Conservation (phyloP, 441 rosid genomes). For the Gossypium gossypioides region DNA sequence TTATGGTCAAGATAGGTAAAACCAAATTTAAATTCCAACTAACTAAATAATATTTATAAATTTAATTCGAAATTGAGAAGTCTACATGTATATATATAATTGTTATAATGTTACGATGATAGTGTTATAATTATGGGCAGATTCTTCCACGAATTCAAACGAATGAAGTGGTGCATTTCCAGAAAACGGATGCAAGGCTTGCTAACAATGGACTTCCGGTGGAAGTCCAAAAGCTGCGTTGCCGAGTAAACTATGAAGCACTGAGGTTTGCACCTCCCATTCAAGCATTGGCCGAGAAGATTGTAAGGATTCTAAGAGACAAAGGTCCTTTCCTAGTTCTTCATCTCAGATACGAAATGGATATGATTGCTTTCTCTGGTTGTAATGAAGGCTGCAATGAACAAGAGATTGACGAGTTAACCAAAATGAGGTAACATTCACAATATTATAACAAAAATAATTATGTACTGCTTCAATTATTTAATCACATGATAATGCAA, state of each 20-base stretch:
- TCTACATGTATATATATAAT: not conserved
- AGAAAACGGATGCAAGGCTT: constrained; percentile 30
- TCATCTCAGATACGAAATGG: constrained; percentile 39
- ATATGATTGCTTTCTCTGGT: constrained; percentile 39
- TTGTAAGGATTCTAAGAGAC: constrained; percentile 23
- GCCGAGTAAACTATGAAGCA: constrained; percentile 28
- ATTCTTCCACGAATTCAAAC: constrained; percentile 26
- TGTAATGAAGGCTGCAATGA: constrained; percentile 31
- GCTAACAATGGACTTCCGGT: constrained; percentile 30
- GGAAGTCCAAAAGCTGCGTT: constrained; percentile 32
- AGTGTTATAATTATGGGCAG: constrained; percentile 9
- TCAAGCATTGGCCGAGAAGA: constrained; percentile 25
- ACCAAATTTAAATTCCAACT: too few species aligned
- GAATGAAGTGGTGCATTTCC: constrained; percentile 27
- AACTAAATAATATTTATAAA: too few species aligned
- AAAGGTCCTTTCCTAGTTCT: constrained; percentile 36
- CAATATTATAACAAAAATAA: too few species aligned
- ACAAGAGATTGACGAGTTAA: constrained; percentile 27
- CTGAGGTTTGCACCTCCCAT: constrained; percentile 29
- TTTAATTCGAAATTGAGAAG: too few species aligned
- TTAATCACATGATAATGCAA: not conserved
- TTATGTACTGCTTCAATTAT: not conserved
- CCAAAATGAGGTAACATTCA: constrained; percentile 27
- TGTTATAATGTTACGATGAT: not conserved
- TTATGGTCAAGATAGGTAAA: too few species aligned